phyloP scores from a whole-genome alignment of 176 grass and related monocot species.

The Lolium multiflorum region DNA sequence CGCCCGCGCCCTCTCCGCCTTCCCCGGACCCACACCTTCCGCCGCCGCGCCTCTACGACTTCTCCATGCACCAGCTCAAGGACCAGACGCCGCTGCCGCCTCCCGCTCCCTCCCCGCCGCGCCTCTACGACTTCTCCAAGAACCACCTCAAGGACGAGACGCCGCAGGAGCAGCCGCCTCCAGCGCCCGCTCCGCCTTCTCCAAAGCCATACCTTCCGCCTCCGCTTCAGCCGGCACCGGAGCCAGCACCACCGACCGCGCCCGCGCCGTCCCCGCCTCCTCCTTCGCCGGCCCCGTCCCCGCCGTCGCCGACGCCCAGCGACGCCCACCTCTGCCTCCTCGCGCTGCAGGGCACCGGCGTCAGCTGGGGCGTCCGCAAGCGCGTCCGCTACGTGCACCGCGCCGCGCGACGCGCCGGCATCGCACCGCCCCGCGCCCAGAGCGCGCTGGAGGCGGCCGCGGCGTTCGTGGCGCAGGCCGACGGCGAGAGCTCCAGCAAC shows the following conservation, averaged over 20 bases:
- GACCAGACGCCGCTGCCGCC: neutral
- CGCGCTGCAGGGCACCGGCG: slow-evolving; percentile 43
- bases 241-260: neutral
- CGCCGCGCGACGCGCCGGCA: neutral
- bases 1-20: neutral
- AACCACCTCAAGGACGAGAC: neutral
- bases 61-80: slow-evolving; percentile 20
- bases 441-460: neutral
- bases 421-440: neutral
- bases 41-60: slow-evolving; percentile 52
- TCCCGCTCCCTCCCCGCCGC: neutral
- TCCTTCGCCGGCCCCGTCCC: neutral
- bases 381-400: slow-evolving; percentile 52
- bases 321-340: slow-evolving; percentile 20
- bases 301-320: neutral
- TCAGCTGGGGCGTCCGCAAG: slow-evolving; percentile 61
- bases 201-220: neutral
- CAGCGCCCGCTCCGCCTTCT: slow-evolving; percentile 7
- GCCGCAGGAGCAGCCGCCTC: neutral
- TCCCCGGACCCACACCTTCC: no score
- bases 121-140: slow-evolving; percentile 48
- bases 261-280: neutral
- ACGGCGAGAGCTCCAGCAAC: slow-evolving; percentile 15
- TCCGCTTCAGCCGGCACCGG: neutral
- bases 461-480: neutral